Conservation (phyloP, 805 yeast species). For the Yamadazyma endophytica region DNA sequence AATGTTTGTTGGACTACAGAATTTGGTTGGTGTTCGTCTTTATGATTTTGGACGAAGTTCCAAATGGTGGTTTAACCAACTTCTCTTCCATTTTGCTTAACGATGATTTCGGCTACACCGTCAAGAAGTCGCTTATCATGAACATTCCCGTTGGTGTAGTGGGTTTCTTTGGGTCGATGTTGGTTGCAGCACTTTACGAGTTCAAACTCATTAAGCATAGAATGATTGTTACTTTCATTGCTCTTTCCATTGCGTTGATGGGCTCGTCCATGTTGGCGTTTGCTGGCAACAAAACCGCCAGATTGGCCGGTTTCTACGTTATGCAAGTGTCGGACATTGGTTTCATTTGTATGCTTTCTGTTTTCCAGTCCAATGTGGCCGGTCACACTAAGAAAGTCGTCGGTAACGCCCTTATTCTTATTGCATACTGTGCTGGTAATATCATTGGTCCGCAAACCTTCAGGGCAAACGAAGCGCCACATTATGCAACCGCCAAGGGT, state of each 20-base stretch:
- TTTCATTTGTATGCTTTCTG: slow-evolving; percentile 25
- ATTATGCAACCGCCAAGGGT: slow-evolving; percentile 37
- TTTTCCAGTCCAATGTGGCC: slow-evolving; percentile 44
- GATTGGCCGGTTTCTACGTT: slow-evolving; percentile 26
- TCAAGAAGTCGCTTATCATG: slow-evolving; percentile 37
- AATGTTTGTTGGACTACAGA: slow-evolving; percentile 29
- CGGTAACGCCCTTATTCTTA: slow-evolving; percentile 39
- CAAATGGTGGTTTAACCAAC: slow-evolving; percentile 34
- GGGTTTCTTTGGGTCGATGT: slow-evolving; percentile 33
- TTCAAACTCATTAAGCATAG: slow-evolving; percentile 23
- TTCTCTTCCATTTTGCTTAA: slow-evolving; percentile 27
- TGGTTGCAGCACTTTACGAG: slow-evolving; percentile 25
- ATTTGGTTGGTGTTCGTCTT: slow-evolving; percentile 29
- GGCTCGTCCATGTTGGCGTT: slow-evolving; percentile 40
- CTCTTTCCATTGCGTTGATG: slow-evolving; percentile 15
- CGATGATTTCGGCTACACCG: slow-evolving; percentile 17
- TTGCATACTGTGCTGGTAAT: slow-evolving; percentile 52
- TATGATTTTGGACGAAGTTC: slow-evolving; percentile 21
- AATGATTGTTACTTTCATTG: slow-evolving; percentile 19
- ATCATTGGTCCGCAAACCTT: slow-evolving; percentile 54
- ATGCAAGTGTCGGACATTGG: slow-evolving; percentile 23
- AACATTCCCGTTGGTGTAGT: slow-evolving; percentile 46
- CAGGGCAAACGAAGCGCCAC: slow-evolving; percentile 38
- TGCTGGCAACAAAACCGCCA: slow-evolving; percentile 23
- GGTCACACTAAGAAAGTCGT: slow-evolving; percentile 56